These are phyloP conservation scores for Tubosaeta brunneosetosa DNA, from an alignment of 768 basidiomycete genomes.

Conservation along the genomic window DNA sequence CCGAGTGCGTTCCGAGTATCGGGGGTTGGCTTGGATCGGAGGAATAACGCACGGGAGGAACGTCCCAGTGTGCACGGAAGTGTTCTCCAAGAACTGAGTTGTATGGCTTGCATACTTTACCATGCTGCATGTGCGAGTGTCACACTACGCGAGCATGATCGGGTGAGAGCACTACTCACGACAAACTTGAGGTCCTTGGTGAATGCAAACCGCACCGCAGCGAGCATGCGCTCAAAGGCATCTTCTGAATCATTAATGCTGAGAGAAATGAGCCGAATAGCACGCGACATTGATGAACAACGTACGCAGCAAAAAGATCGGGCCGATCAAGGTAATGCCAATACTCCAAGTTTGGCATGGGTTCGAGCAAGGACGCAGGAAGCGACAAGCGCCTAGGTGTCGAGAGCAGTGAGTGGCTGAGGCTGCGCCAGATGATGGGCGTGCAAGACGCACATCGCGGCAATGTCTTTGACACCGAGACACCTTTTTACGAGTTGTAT, in stretches of 20 bases:
- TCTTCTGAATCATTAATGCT: constrained; percentile 92
- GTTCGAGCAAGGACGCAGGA: constrained; percentile 89
- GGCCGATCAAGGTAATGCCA: constrained; percentile 92
- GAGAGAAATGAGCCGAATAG: constrained; percentile 7
- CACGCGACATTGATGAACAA: constrained; percentile 15
- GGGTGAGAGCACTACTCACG: constrained; percentile 39
- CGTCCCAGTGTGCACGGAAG: constrained; percentile 85
- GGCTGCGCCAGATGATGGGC: background rate
- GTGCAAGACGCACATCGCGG: constrained; percentile 66
- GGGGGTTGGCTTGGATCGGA: constrained; percentile 44
- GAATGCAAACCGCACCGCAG: constrained; percentile 81
- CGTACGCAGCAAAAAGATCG: constrained; percentile 87
- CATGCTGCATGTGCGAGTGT: constrained; percentile 48
- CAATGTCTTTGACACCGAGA: constrained; percentile 92
- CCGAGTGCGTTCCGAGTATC: constrained; percentile 40
- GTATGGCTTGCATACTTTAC: constrained; percentile 92
- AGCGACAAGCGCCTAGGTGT: constrained; percentile 76
- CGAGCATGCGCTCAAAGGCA: constrained; percentile 94
- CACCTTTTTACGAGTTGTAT: constrained; percentile 86
- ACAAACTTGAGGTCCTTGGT: constrained; percentile 94
- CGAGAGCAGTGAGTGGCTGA: constrained; percentile 13
- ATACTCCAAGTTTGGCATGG: constrained; percentile 93
- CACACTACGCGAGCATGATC: background rate
- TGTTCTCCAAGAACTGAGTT: constrained; percentile 86
- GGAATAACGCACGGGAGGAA: constrained; percentile 56